A percentile compares a stretch with the other conserved stretches of the same genome.
phyloP scores from a whole-genome alignment of 345 rosid genomes.

The Populus alba region DNA sequence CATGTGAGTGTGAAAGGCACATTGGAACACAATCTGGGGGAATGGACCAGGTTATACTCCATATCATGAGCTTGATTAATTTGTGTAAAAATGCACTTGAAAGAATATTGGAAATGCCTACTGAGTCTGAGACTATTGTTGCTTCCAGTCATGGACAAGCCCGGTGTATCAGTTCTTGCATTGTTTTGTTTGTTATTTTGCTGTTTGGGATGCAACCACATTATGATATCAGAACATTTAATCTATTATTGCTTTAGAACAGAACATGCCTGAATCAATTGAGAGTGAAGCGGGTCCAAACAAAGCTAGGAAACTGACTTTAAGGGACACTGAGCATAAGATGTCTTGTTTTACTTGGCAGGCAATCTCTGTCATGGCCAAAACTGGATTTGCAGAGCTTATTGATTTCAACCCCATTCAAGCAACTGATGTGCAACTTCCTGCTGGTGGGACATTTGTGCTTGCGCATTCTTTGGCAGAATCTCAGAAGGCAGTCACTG shows the following conservation, averaged over 20 bases:
- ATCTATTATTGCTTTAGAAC: not conserved
- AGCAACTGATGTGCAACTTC: constrained; percentile 96
- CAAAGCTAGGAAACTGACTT: not conserved
- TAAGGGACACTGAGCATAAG: not conserved
- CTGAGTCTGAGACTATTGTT: not conserved
- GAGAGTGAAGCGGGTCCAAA: not conserved
- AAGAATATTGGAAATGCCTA: not conserved
- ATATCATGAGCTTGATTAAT: not conserved
- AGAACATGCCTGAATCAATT: not conserved
- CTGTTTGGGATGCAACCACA: not conserved
- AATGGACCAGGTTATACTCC: constrained; percentile 82
- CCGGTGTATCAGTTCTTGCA: not conserved
- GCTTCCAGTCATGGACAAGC: not conserved
- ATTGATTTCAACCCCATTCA: constrained; percentile 97
- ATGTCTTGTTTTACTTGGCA: constrained; percentile 25
- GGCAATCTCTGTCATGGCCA: constrained; percentile 99
- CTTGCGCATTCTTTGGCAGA: constrained; percentile 94
- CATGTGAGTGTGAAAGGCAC: constrained; percentile 92
- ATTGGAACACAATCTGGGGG: constrained; percentile 99
- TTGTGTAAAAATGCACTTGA: not conserved
- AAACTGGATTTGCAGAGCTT: constrained; percentile 95
- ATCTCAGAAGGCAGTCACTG: constrained; percentile 95
- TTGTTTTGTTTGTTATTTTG: not conserved
- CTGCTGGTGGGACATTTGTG: constrained; percentile 89
- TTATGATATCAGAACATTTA: not conserved